Percentiles rank a stretch among this genome's conserved stretches.
Conservation (phyloP, 2,329 filamentous ascomycete genomes). For the Alternaria rosae region DNA sequence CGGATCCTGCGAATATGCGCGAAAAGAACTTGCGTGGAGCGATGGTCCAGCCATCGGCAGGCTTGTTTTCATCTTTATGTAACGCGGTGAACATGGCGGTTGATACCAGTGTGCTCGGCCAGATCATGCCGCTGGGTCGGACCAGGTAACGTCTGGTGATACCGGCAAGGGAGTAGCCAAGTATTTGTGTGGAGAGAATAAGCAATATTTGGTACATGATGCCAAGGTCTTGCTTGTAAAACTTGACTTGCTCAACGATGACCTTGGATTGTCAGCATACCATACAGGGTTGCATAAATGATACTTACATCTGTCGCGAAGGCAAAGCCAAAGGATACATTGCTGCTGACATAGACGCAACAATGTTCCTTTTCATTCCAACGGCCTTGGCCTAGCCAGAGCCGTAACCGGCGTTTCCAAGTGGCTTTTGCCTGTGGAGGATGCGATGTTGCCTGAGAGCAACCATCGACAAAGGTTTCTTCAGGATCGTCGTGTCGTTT, state of each 20-base stretch:
- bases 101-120: slow-evolving; percentile 87
- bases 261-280: slow-evolving; percentile 55
- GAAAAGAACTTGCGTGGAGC: slow-evolving; percentile 87
- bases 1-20: slow-evolving; percentile 72
- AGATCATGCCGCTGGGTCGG: slow-evolving; percentile 87
- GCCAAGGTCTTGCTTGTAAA: slow-evolving; percentile 82
- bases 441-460: slow-evolving; percentile 42
- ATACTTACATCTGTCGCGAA: slow-evolving; percentile 77
- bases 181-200: slow-evolving; percentile 83
- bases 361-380: slow-evolving; percentile 93
- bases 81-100: slow-evolving; percentile 88
- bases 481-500: slow-evolving; percentile 66
- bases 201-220: slow-evolving; percentile 82
- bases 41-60: slow-evolving; percentile 82
- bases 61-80: slow-evolving; percentile 83
- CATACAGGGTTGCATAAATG: background rate
- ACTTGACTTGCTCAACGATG: slow-evolving; percentile 88
- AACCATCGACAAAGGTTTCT: slow-evolving; percentile 66
- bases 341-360: slow-evolving; percentile 88
- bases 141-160: slow-evolving; percentile 82
- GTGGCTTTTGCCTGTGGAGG: slow-evolving; percentile 20
- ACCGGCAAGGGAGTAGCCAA: slow-evolving; percentile 87
- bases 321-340: slow-evolving; percentile 87
- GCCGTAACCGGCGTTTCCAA: slow-evolving; percentile 59
- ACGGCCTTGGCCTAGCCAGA: slow-evolving; percentile 79